These are phyloP conservation scores for Neurospora sp. DNA, from an alignment of 495 filamentous ascomycete species.

Conservation along the genomic window DNA sequence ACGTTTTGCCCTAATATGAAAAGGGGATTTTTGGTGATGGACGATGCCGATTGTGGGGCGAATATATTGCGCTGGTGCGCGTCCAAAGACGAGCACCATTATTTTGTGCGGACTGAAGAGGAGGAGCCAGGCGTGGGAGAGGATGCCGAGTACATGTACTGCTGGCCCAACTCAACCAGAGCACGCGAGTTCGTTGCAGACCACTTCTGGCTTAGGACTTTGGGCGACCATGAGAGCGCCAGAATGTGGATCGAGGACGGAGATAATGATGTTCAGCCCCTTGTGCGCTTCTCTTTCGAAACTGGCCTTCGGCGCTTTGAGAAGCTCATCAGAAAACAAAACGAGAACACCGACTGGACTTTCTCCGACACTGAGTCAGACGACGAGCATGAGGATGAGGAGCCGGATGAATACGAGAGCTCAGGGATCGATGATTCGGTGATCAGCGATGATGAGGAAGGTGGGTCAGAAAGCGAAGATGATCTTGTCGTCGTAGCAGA, in stretches of 20 bases:
- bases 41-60: not conserved
- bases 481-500: conserved; percentile 11
- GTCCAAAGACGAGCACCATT: conserved; percentile 10
- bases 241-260: not conserved
- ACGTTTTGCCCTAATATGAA: conserved; percentile 5
- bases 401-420: conserved; percentile 22
- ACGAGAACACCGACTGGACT: not conserved
- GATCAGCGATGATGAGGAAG: conserved; percentile 5
- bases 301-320: conserved; percentile 4
- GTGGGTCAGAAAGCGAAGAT: conserved; percentile 6
- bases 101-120: conserved; percentile 8
- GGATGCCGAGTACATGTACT: conserved; percentile 14
- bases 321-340: not conserved
- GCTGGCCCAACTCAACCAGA: conserved; percentile 25
- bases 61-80: conserved; percentile 19
- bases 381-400: not conserved
- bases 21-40: conserved; percentile 7
- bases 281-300: conserved; percentile 15
- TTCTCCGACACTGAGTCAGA: not conserved
- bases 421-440: conserved; percentile 22
- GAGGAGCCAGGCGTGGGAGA: conserved; percentile 4
- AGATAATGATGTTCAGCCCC: not conserved
- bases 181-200: not conserved
- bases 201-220: not conserved
- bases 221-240: not conserved